A percentile compares a stretch with the other conserved stretches of the same genome.
phyloP scores from a whole-genome alignment of 139 green algal species.

The Picochlorum sp. region DNA sequence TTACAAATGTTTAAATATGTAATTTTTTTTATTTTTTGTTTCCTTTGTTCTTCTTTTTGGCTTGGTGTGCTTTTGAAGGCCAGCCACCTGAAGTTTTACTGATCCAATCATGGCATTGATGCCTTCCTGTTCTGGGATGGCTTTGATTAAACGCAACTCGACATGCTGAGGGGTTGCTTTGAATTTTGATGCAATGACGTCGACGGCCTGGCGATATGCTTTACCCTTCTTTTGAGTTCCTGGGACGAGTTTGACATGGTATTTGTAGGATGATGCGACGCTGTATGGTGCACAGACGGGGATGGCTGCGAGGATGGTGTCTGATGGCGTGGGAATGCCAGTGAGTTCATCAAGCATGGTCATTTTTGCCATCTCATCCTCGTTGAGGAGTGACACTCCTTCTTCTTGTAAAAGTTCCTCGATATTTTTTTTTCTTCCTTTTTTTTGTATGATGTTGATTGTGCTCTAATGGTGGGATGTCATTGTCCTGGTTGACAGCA shows the following conservation, averaged over 20 bases:
- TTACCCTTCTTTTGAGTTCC: slow-evolving; percentile 89
- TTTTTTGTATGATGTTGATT: not conserved
- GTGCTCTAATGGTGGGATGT: no score
- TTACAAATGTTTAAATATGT: no score
- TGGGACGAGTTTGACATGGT: slow-evolving; percentile 73
- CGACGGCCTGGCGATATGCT: slow-evolving; percentile 54
- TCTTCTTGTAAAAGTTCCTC: slow-evolving; percentile 48
- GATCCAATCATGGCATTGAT: slow-evolving; percentile 70
- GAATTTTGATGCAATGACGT: slow-evolving; percentile 52
- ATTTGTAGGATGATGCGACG: slow-evolving; percentile 67
- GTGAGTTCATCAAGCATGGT: slow-evolving; percentile 61
- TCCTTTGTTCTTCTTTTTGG: slow-evolving; percentile 8
- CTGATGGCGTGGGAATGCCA: slow-evolving; percentile 55
- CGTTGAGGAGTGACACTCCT: slow-evolving; percentile 33
- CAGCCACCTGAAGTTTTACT: slow-evolving; percentile 81
- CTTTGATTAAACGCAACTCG: slow-evolving; percentile 55
- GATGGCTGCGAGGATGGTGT: slow-evolving; percentile 80
- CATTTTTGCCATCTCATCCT: slow-evolving; percentile 39
- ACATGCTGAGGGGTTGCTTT: slow-evolving; percentile 19
- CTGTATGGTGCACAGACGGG: slow-evolving; percentile 86
- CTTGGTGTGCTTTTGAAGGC: slow-evolving; percentile 67
- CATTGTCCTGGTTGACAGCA: no score
- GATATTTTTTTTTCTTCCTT: slow-evolving; percentile 30
- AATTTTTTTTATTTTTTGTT: slow-evolving; percentile 8
- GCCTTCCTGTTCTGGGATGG: slow-evolving; percentile 71